phyloP scores from a whole-genome alignment of 768 basidiomycete genomes.

The Punctularia strigosozonata region DNA sequence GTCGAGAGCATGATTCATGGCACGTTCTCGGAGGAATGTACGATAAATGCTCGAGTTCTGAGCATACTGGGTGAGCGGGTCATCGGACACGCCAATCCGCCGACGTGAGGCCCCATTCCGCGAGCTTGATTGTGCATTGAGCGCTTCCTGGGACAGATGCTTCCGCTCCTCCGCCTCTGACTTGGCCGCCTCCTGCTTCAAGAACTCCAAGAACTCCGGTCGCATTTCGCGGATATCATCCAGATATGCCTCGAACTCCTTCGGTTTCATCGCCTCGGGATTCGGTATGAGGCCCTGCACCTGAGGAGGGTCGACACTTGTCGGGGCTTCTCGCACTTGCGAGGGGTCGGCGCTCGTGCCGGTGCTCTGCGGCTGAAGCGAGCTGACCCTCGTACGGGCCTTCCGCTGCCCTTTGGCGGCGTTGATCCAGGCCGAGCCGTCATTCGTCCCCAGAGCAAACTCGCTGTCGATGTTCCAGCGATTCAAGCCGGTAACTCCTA shows the following conservation, averaged over 20 bases:
- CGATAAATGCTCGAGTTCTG: conserved; percentile 15
- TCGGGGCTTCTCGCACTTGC: conserved; percentile 2
- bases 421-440: not conserved
- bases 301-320: conserved; percentile 1
- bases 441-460: conserved; percentile 14
- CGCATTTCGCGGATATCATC: conserved; percentile 43
- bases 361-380: not conserved
- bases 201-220: conserved; percentile 38
- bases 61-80: conserved; percentile 7
- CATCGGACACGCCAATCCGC: too few relatives aligned
- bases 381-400: not conserved
- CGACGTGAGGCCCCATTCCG: too few relatives aligned
- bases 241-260: conserved; percentile 49
- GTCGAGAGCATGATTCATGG: conserved; percentile 10
- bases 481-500: conserved; percentile 22
- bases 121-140: conserved; percentile 4
- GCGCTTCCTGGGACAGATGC: not conserved
- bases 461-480: conserved; percentile 35
- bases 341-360: conserved; percentile 2
- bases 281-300: conserved; percentile 30
- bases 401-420: conserved; percentile 4
- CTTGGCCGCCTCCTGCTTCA: conserved; percentile 17
- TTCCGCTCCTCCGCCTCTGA: conserved; percentile 3
- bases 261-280: conserved; percentile 45
- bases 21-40: conserved; percentile 27